Conservation (phyloP, 192 early-diverging fungal species). For the Diversispora eburnea region DNA sequence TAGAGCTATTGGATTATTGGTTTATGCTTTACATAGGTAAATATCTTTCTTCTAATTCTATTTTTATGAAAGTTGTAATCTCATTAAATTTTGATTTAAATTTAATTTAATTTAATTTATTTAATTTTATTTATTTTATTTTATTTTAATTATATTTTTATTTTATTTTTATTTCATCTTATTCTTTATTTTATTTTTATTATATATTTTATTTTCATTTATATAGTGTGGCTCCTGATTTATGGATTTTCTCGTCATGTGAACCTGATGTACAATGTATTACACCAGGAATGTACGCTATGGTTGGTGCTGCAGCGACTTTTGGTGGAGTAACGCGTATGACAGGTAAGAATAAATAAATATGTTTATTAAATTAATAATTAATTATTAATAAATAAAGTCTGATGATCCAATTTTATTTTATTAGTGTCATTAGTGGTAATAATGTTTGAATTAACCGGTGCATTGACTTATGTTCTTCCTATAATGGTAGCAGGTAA, state of each 20-base stretch:
- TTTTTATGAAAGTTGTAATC: no score
- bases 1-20: conserved; percentile 81
- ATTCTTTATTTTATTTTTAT: background rate
- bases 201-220: conserved; percentile 27
- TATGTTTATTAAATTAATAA: conserved; percentile 7
- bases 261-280: conserved; percentile 75
- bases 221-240: conserved; percentile 50
- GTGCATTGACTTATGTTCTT: conserved; percentile 89
- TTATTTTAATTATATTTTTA: background rate
- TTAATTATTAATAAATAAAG: background rate
- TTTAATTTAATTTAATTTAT: no score
- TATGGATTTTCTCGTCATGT: conserved; percentile 64
- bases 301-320: conserved; percentile 79
- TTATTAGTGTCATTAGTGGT: conserved; percentile 76
- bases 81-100: no score
- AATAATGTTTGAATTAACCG: conserved; percentile 99
- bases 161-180: background rate
- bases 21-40: conserved; percentile 65
- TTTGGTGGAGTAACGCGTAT: conserved; percentile 86
- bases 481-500: conserved; percentile 81
- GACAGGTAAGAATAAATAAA: conserved; percentile 55
- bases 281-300: conserved; percentile 81
- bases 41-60: no score
- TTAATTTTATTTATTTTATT: no score
- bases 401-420: background rate